Evolutionary conservation across 2,329 filamentous ascomycete species (phyloP).

Genomic region (Balansia obtecta): DNA sequence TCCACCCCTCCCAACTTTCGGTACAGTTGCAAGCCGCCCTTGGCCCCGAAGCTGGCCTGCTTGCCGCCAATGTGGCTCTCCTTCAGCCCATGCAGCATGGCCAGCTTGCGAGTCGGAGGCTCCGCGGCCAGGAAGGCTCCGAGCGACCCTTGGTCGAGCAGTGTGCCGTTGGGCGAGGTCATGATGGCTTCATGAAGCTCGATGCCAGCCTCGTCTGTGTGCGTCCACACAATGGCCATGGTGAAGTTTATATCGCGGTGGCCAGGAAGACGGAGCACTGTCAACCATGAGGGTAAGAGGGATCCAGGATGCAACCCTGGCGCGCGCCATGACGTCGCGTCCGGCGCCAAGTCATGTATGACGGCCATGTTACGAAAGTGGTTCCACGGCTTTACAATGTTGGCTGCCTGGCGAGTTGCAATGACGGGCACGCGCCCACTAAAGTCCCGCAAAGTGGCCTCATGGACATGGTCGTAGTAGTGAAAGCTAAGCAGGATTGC

Average conservation of each 20-base stretch:
- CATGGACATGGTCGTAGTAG: constrained; percentile 7
- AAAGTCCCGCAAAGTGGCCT: constrained; percentile 7
- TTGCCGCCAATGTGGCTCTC: constrained; percentile 8
- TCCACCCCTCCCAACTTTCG: constrained; percentile 3
- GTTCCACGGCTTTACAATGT: constrained; percentile 7
- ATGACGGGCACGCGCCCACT: constrained; percentile 5
- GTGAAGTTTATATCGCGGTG: constrained; percentile 8
- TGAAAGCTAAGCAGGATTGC: constrained; percentile 7
- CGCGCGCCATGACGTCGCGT: constrained; percentile 3
- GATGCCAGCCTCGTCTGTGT: background rate
- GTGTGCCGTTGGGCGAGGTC: constrained; percentile 6
- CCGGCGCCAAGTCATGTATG: constrained; percentile 1
- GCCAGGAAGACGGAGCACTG: constrained; percentile 6
- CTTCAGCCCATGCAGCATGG: constrained; percentile 7
- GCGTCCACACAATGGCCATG: constrained; percentile 8
- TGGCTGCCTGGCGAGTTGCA: constrained; percentile 6
- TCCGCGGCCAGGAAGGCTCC: constrained; percentile 6
- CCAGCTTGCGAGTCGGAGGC: constrained; percentile 6
- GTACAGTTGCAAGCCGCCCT: constrained; percentile 5
- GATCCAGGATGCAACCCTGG: constrained; percentile 3
- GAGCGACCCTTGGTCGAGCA: constrained; percentile 3
- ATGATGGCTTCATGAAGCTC: constrained; percentile 6
- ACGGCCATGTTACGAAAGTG: constrained; percentile 6
- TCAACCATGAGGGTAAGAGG: constrained; percentile 5
- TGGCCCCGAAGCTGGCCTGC: constrained; percentile 6